Conservation (phyloP, 1,284 basidiomycete genomes). For the Leccinum griseonigrum region DNA sequence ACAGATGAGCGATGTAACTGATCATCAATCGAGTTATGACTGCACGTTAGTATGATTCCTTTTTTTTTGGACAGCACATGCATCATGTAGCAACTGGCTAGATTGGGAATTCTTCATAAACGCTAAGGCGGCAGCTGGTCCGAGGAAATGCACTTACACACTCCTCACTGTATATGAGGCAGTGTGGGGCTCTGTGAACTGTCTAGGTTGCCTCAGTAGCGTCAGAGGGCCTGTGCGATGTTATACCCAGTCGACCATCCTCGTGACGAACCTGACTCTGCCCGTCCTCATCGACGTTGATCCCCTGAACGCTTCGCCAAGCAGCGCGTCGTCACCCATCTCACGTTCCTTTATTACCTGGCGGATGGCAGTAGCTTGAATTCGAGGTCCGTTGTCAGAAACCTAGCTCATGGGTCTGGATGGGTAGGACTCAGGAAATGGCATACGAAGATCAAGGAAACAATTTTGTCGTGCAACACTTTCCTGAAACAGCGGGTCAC, state of each 20-base stretch:
- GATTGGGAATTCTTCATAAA: not conserved
- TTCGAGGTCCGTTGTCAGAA: no score
- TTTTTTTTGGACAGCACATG: not conserved
- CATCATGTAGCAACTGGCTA: not conserved
- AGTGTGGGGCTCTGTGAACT: not conserved
- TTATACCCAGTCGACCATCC: conserved; percentile 24
- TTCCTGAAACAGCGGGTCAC: no score
- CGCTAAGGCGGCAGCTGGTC: not conserved
- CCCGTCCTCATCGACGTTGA: conserved; percentile 53
- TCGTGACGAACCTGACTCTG: conserved; percentile 38
- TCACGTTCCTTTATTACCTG: no score
- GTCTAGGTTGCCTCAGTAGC: not conserved
- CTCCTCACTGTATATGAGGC: not conserved
- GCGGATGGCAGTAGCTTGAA: no score
- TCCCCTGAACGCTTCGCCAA: conserved; percentile 37
- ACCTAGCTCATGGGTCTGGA: no score
- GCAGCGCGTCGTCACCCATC: no score
- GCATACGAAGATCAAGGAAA: no score
- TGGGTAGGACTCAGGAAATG: no score
- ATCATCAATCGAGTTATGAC: no score
- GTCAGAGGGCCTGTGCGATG: not conserved
- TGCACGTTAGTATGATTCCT: no score
- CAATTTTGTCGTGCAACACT: no score
- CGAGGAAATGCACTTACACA: not conserved
- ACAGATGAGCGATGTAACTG: no score